These are phyloP conservation scores for Aspergillus nidulans DNA, from an alignment of 495 filamentous ascomycete genomes.

Conservation along the genomic window DNA sequence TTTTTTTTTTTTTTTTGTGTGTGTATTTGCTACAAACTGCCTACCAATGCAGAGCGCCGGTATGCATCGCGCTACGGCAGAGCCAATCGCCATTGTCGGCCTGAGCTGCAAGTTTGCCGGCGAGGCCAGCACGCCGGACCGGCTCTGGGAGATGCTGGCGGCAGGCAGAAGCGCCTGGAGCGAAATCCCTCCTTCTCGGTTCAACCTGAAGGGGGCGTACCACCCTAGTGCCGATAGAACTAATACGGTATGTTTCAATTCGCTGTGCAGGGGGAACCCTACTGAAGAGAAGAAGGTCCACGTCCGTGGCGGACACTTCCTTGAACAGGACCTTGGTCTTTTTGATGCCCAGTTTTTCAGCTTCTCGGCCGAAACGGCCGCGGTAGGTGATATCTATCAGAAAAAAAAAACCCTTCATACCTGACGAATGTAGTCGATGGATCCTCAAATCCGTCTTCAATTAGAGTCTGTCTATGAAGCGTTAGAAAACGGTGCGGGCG, in stretches of 20 bases:
- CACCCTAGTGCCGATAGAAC: constrained; percentile 27
- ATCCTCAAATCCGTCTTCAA: constrained; percentile 26
- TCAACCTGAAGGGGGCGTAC: constrained; percentile 46
- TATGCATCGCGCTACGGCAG: background rate
- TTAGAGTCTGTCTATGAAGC: constrained; percentile 28
- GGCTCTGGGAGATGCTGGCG: constrained; percentile 51
- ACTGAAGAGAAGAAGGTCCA: constrained; percentile 6
- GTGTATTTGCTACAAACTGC: too few species aligned
- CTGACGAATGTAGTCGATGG: constrained; percentile 14
- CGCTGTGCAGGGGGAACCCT: too few species aligned
- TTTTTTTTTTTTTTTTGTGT: too few species aligned
- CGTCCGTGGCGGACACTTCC: constrained; percentile 37
- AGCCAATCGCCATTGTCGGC: constrained; percentile 57
- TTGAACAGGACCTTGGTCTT: constrained; percentile 40
- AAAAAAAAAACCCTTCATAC: background rate
- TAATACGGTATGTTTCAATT: background rate
- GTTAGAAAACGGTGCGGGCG: constrained; percentile 20
- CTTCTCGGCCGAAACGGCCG: constrained; percentile 18
- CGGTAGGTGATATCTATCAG: background rate
- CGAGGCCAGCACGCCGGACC: constrained; percentile 44
- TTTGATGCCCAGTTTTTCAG: constrained; percentile 50
- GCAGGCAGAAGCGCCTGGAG: constrained; percentile 45
- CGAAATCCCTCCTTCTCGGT: constrained; percentile 44
- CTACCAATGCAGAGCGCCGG: background rate
- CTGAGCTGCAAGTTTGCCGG: constrained; percentile 55